These are phyloP conservation scores for Cytospora schulzeri DNA, from an alignment of 2,329 filamentous ascomycete species.

Conservation along the genomic window DNA sequence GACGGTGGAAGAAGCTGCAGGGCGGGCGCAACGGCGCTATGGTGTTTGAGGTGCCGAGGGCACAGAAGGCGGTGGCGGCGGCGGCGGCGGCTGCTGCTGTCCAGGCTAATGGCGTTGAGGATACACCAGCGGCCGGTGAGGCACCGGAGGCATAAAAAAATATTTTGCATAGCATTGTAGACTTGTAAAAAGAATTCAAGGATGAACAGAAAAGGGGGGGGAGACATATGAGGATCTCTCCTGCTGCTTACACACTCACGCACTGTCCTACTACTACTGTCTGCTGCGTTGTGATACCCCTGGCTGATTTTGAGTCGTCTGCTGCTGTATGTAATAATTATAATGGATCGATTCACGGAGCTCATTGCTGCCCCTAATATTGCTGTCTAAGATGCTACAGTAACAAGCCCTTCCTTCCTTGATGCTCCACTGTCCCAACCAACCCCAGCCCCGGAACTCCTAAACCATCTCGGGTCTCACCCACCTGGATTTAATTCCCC, in stretches of 20 bases:
- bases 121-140: slow-evolving; percentile 30
- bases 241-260: background rate
- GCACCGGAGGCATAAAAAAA: slow-evolving; percentile 11
- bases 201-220: background rate
- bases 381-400: slow-evolving; percentile 1
- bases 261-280: background rate
- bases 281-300: background rate
- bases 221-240: slow-evolving; percentile 5
- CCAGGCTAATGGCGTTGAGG: slow-evolving; percentile 38
- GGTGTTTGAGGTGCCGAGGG: slow-evolving; percentile 76
- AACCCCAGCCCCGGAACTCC: background rate
- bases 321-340: background rate
- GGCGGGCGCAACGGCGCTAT: slow-evolving; percentile 80
- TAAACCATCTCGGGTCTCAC: background rate
- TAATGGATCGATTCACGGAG: background rate
- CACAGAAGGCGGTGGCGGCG: slow-evolving; percentile 35
- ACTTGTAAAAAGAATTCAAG: background rate
- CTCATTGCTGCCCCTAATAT: background rate
- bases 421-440: background rate
- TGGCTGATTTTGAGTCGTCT: background rate
- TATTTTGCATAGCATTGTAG: slow-evolving; percentile 21
- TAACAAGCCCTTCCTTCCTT: background rate
- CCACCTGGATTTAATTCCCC: background rate
- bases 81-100: slow-evolving; percentile 17
- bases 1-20: slow-evolving; percentile 71